These are phyloP conservation scores for Pseudoneurospora amorphoporcata DNA, from an alignment of 495 filamentous ascomycete species.

Conservation along the genomic window DNA sequence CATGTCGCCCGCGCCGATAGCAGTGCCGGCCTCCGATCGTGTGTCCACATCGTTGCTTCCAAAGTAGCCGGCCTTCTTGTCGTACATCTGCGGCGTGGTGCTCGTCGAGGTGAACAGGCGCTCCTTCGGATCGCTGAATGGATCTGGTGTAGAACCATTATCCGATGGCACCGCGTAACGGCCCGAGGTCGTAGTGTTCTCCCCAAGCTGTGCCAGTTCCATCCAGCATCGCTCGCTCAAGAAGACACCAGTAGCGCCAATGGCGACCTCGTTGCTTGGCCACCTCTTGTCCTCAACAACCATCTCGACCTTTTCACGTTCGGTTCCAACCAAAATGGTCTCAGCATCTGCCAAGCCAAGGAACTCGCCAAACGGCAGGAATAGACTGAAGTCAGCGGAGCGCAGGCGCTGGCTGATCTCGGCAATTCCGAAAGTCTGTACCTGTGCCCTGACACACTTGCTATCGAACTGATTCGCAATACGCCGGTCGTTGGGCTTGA, in stretches of 20 bases:
- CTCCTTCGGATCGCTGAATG: slow-evolving; percentile 60
- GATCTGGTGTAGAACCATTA: slow-evolving; percentile 27
- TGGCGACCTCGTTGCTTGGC: slow-evolving; percentile 82
- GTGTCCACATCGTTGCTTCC: slow-evolving; percentile 72
- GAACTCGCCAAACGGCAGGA: slow-evolving; percentile 93
- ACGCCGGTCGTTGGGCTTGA: slow-evolving; percentile 93
- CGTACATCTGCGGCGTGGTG: slow-evolving; percentile 55
- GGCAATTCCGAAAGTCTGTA: slow-evolving; percentile 92
- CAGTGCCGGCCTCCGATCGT: slow-evolving; percentile 84
- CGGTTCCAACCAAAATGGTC: slow-evolving; percentile 76
- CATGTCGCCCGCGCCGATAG: slow-evolving; percentile 88
- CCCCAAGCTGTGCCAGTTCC: slow-evolving; percentile 69
- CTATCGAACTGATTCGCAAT: slow-evolving; percentile 99
- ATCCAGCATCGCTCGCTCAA: slow-evolving; percentile 92
- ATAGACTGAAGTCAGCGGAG: slow-evolving; percentile 90
- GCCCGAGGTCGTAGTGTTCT: slow-evolving; percentile 43
- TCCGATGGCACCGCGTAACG: slow-evolving; percentile 39
- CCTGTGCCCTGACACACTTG: slow-evolving; percentile 89
- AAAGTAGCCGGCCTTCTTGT: slow-evolving; percentile 74
- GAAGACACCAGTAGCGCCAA: slow-evolving; percentile 89
- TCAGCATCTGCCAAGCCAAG: slow-evolving; percentile 78
- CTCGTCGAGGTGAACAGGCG: slow-evolving; percentile 50
- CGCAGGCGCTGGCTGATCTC: slow-evolving; percentile 89
- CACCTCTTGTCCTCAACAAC: slow-evolving; percentile 83
- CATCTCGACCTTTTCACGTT: slow-evolving; percentile 82